Evolutionary conservation across 805 yeast genomes (phyloP).

Genomic region (Clavispora santaluciae): DNA sequence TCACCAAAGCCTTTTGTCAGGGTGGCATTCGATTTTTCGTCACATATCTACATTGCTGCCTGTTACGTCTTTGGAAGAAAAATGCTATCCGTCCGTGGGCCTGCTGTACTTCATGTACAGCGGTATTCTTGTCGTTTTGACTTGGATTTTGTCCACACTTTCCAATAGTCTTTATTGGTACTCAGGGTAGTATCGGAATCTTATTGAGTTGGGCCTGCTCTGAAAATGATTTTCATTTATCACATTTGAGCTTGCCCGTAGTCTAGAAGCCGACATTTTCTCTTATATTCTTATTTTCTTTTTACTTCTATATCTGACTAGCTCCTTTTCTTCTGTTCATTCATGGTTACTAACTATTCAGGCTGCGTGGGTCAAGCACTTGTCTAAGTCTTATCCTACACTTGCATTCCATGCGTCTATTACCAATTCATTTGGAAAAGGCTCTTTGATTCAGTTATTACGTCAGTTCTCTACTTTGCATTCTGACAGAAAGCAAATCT

Average conservation of each 20-base stretch:
- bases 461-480: conserved; percentile 91
- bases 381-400: conserved; percentile 89
- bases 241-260: conserved; percentile 56
- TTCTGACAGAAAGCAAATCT: conserved; percentile 89
- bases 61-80: conserved; percentile 97
- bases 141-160: conserved; percentile 28
- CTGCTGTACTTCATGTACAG: conserved; percentile 33
- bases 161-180: conserved; percentile 35
- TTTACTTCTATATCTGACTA: neutral
- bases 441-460: conserved; percentile 85
- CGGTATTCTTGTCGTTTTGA: conserved; percentile 35
- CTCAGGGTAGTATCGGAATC: conserved; percentile 52
- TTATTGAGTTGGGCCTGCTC: conserved; percentile 77
- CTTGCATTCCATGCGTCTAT: conserved; percentile 97
- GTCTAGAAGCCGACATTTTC: conserved; percentile 76
- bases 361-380: conserved; percentile 99
- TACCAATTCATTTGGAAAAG: conserved; percentile 96
- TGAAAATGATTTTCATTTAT: conserved; percentile 17
- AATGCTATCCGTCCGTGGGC: conserved; percentile 54
- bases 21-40: conserved; percentile 44
- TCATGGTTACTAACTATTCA: conserved; percentile 28
- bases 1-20: conserved; percentile 87
- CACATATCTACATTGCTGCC: conserved; percentile 50
- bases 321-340: neutral
- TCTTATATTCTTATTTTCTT: conserved; percentile 6